These are phyloP conservation scores for Globisporangium spiculum DNA, from an alignment of 352 stramenopile species.

Conservation along the genomic window DNA sequence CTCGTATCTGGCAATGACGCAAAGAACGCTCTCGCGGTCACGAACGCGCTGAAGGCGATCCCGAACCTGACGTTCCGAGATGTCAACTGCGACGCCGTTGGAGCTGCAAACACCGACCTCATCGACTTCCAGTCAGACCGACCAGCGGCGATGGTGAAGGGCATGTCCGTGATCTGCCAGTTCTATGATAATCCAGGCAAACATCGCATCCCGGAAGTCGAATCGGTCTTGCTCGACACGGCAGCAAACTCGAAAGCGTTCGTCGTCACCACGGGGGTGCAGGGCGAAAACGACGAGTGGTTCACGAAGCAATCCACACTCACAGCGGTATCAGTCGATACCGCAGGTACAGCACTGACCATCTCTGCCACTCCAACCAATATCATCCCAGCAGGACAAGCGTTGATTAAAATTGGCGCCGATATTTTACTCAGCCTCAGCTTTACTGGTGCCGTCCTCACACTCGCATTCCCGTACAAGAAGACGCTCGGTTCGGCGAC, in stretches of 20 bases:
- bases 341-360: background rate
- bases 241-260: constrained; percentile 9
- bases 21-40: constrained; percentile 13
- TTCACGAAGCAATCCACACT: constrained; percentile 39
- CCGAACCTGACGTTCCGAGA: constrained; percentile 48
- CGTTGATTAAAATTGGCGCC: constrained; percentile 26
- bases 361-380: no score
- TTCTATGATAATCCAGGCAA: constrained; percentile 49
- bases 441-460: constrained; percentile 5
- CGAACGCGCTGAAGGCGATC: constrained; percentile 37
- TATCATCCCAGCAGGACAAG: background rate
- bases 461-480: constrained; percentile 26
- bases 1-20: no score
- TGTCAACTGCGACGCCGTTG: constrained; percentile 34
- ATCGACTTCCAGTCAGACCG: constrained; percentile 22
- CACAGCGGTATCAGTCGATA: background rate
- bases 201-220: constrained; percentile 52
- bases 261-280: constrained; percentile 36
- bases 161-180: constrained; percentile 58
- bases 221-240: constrained; percentile 17
- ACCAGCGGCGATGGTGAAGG: constrained; percentile 7
- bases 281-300: constrained; percentile 52
- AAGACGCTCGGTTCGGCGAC: constrained; percentile 21
- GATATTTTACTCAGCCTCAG: constrained; percentile 20
- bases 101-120: constrained; percentile 5